phyloP scores from a whole-genome alignment of 805 yeast genomes.

The Candida odintsovae region DNA sequence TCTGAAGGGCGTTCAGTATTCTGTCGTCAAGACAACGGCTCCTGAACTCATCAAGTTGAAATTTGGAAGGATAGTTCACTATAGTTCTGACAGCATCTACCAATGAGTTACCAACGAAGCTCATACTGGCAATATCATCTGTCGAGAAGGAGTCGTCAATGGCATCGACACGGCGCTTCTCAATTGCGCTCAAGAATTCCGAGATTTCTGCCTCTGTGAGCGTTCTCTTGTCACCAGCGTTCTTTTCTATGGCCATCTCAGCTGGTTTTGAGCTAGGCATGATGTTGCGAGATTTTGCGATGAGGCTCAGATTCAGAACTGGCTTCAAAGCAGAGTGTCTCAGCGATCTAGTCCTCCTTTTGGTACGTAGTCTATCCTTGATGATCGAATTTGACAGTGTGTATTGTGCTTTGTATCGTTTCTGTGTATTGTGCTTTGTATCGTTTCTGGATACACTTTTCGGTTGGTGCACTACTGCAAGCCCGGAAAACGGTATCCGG shows the following conservation, averaged over 20 bases:
- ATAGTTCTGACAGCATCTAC: constrained; percentile 2
- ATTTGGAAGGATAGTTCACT: constrained; percentile 3
- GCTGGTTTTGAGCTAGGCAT: no score
- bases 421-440: no score
- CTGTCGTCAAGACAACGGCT: background rate
- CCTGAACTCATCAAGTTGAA: constrained; percentile 5
- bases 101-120: background rate
- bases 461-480: background rate
- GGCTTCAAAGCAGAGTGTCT: no score
- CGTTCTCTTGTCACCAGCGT: background rate
- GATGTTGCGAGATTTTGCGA: no score
- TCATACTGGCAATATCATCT: constrained; percentile 1
- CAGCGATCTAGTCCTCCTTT: no score
- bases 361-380: no score
- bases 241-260: background rate
- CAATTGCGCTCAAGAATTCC: background rate
- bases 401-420: no score
- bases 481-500: no score
- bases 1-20: constrained; percentile 1
- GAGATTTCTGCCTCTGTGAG: background rate
- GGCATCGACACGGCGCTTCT: background rate
- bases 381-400: no score
- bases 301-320: no score
- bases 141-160: background rate
- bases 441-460: no score